Evolutionary conservation across 192 early-diverging fungal genomes (phyloP).

Genomic region (Diversispora eburnea): DNA sequence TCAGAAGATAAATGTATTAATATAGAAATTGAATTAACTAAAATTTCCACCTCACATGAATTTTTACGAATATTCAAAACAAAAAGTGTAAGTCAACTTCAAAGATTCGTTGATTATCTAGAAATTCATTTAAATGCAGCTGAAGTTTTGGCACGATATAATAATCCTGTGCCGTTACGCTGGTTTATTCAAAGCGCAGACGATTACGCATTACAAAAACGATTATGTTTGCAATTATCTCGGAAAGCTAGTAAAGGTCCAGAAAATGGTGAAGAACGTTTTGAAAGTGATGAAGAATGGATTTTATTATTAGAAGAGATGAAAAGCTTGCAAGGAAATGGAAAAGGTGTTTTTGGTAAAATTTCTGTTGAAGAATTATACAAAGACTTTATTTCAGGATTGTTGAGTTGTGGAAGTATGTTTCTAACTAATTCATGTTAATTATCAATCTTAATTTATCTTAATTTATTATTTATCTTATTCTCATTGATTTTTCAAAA

Average conservation of each 20-base stretch:
- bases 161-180: conserved; percentile 49
- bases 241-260: conserved; percentile 46
- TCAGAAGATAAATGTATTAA: conserved; percentile 29
- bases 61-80: conserved; percentile 30
- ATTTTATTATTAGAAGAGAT: conserved; percentile 60
- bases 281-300: conserved; percentile 67
- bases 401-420: conserved; percentile 61
- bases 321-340: conserved; percentile 47
- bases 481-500: not conserved
- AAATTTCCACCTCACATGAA: conserved; percentile 31
- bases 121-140: conserved; percentile 59
- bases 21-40: not conserved
- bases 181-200: conserved; percentile 57
- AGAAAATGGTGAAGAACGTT: conserved; percentile 49
- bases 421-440: not conserved
- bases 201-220: conserved; percentile 46
- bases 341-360: conserved; percentile 49
- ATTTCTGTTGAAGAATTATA: conserved; percentile 58
- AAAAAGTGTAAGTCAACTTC: conserved; percentile 37
- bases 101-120: conserved; percentile 51
- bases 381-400: conserved; percentile 53
- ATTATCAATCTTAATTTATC: not conserved
- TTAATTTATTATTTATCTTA: not conserved
- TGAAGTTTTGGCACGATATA: conserved; percentile 58
- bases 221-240: conserved; percentile 59